A percentile compares a stretch with the other conserved stretches of the same genome.
Conservation (phyloP, 139 green algal species). For the Chlorella vulgaris region DNA sequence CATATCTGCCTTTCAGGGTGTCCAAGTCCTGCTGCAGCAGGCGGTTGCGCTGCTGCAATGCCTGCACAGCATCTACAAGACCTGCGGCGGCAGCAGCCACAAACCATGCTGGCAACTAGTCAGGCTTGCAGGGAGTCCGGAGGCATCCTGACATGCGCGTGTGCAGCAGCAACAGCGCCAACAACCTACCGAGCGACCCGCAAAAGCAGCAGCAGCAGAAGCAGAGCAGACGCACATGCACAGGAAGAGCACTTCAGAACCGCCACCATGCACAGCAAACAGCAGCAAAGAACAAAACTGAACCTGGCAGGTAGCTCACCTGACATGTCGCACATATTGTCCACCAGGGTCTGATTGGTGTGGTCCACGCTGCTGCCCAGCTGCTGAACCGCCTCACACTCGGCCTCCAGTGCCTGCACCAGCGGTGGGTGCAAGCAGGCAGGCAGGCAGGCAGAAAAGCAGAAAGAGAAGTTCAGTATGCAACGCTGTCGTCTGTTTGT, state of each 20-base stretch:
- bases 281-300: neutral
- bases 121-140: neutral
- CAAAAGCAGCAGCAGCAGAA: neutral
- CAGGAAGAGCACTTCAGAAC: too few relatives aligned
- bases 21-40: constrained; percentile 35
- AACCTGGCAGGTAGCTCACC: neutral
- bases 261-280: neutral
- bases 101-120: neutral
- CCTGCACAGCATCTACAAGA: constrained; percentile 49
- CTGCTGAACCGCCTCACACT: constrained; percentile 24
- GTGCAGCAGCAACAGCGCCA: neutral
- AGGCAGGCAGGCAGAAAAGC: neutral
- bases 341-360: constrained; percentile 36
- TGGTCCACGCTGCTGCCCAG: neutral
- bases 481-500: neutral
- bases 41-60: constrained; percentile 39
- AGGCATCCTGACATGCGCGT: neutral
- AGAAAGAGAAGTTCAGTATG: neutral
- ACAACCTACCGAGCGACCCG: too few relatives aligned
- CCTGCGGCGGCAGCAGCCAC: neutral
- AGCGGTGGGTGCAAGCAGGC: neutral
- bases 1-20: neutral
- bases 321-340: constrained; percentile 49
- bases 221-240: too few relatives aligned
- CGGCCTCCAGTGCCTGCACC: constrained; percentile 6